Evolutionary conservation across 805 yeast genomes (phyloP), one percentile per base, ranked within the genome.

Genomic region (Saccharomycopsis fermentans): DNA sequence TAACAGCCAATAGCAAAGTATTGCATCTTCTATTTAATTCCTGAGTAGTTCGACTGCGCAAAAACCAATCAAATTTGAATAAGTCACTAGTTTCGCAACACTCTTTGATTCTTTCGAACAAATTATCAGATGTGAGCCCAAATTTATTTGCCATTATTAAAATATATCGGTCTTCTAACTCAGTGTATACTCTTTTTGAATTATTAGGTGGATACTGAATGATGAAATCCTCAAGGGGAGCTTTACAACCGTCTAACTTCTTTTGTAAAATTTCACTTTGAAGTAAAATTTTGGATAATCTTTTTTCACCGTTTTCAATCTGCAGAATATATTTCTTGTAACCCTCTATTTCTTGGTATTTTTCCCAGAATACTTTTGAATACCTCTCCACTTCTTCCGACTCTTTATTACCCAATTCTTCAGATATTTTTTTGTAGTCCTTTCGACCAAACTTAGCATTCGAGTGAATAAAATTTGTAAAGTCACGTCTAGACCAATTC

Each of bases 201-300:
- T 86, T 87, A 67, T 86, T 87, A n/a, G 91, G 91, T 0, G 94
- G 92, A 61, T 86, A 87, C 57, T 81, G 86, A 26, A 87, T 82
- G 3, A 71, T 71, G 69, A 87, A 71, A 50, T 84, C 83, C 52
- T 82, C 82, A 24, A 86, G 67, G 0, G 91, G 90, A 59, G 78
- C 80, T n/a, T 74, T 73, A 48, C 77, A 73, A 57, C 75, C 78
- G 52, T 75, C 75, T 63, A 86, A 71, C 64, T 86, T 86, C 35
- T 69, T 71, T 1, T 74, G 75, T 39, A 87, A 71, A 9, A 84
- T 70, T 55, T 73, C 75, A 60, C 83, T 81, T 66, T 87, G 92
- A 47, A 75, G 71, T 37, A 70, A 68, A 24, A 82, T 67, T 63
- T 77, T 82, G 52, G 80, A 82, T 8, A 78, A 70, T 64, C 86